Percentiles rank a stretch among this genome's conserved stretches.
Evolutionary conservation across 2,329 filamentous ascomycete species (phyloP).

Genomic region (Achaetomium macrosporum): DNA sequence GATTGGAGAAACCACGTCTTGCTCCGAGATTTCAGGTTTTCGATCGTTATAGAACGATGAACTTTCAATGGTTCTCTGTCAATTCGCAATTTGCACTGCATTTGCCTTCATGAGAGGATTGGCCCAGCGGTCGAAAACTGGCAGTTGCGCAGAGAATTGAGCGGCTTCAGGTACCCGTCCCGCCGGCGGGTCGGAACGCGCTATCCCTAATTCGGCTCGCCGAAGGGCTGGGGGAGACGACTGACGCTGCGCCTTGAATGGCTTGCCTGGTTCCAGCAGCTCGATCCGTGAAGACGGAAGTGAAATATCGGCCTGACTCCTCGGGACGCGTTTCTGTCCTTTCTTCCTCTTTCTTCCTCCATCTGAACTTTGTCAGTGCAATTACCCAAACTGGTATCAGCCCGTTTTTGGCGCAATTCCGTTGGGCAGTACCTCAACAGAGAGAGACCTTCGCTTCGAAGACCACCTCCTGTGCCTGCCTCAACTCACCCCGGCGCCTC

Average conservation of each 20-base stretch:
- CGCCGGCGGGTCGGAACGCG: neutral
- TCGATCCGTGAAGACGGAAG: slow-evolving; percentile 9
- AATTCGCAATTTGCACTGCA: neutral
- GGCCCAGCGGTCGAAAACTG: neutral
- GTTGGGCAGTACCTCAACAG: neutral
- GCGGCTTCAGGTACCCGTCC: slow-evolving; percentile 9
- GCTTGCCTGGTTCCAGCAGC: slow-evolving; percentile 10
- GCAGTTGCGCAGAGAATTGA: slow-evolving; percentile 13
- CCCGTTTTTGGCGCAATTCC: neutral
- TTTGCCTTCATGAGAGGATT: neutral
- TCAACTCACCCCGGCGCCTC: neutral
- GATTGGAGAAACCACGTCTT: too few species aligned
- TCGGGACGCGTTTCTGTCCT: slow-evolving; percentile 21
- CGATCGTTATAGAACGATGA: too few species aligned
- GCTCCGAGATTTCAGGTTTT: too few species aligned
- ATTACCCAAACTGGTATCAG: slow-evolving; percentile 3
- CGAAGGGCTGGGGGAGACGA: slow-evolving; percentile 20
- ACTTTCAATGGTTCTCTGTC: neutral
- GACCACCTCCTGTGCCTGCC: neutral
- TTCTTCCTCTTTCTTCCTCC: slow-evolving; percentile 18
- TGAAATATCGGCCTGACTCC: slow-evolving; percentile 30
- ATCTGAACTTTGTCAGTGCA: slow-evolving; percentile 9
- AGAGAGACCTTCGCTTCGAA: neutral
- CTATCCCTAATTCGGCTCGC: slow-evolving; percentile 25
- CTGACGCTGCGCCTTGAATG: slow-evolving; percentile 24